Evolutionary conservation across 345 rosid species (phyloP), one percentile per base, ranked within the genome.

Genomic region (Gossypium stocksii): DNA sequence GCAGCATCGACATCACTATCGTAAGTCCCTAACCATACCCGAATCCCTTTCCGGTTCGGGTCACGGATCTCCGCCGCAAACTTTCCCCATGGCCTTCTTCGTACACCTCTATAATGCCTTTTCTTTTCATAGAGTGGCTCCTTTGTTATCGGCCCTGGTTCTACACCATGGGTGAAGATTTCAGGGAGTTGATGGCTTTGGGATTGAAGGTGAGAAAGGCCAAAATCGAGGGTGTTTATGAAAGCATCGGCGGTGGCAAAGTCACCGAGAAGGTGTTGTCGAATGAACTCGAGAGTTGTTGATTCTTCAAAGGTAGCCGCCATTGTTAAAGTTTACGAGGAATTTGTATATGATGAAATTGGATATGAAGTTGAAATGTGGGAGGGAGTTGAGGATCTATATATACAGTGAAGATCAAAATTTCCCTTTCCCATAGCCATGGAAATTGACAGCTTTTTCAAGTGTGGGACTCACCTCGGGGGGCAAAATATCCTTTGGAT

Each of bases 61-160:
- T 94, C 98, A 38, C 98, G 86, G 56, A 94, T 94, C 89, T 94
- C 98, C 12, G 98, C 98, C 1, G 97, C 98, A 57, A 80, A 93
- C 81, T 90, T 93, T 0, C 98, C 98, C 98, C 98, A 93, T 2
- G 98, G 97, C 82, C 98, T 86, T 80, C 89, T 83, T 71, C 98
- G 74, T 7, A 94, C 98, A 17, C 98, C 98, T 78, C 98, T 83
- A 85, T 87, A 94, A 69, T 85, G 94, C 76, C 81, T 88, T 38
- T 53, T 70, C 79, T 78, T 84, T 51, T 69, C 89, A 0, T 22
- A 9, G 9, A 44, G 7, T 0, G 19, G 13, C 56, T 43, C 59
- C 25, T 73, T 43, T n/a, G 16, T 16, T 29, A 5, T 51, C 73
- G 29, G 52, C n/a, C 13, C 11, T 20, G 76, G 22, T 22, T 72